Evolutionary conservation across 345 rosid species (phyloP), one percentile per base, ranked within the genome.

Genomic region (Brassica incana): DNA sequence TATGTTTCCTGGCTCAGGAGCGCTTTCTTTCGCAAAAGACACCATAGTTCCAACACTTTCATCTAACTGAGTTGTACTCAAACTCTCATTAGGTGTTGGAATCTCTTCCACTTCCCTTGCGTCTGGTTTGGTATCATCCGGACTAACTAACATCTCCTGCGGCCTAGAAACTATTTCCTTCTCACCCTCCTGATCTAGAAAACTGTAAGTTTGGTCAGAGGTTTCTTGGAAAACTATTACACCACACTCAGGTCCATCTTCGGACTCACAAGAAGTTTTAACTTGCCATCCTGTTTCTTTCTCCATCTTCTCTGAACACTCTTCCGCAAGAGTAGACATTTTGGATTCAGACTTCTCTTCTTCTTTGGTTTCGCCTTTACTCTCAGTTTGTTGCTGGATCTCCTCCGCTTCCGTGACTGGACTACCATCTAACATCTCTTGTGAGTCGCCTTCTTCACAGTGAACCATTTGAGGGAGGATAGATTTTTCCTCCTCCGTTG

Each of bases 111-210:
- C 71, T 36, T 72, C 85, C 64, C 60, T 78, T 78, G 75, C 83
- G 74, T 8, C 59, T 18, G 79, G 36, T 75, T 80, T 79, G 29
- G 79, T 33, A 45, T 74, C 81, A 80, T 72, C 77, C 65, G 38
- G 43, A 71, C 70, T 38, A 83, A 73, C 81, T 29, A 56, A 60
- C 30, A 61, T 68, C 67, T 83, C 84, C 32, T 38, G 66, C 71
- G 80, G 64, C 77, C 16, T 69, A 74, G 76, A 59, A 63, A 71
- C 58, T 43, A 65, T 76, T 45, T 71, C 80, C 59, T 59, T 65
- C 65, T 80, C 81, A 76, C 81, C 87, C 80, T 81, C 87, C 73
- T 20, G 83, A 75, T 79, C 77, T 65, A 61, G 71, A 69, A 69
- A 48, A 82, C 27, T 83, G 80, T 59, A 48, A 69, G 71, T 71